phyloP scores from a whole-genome alignment of 129 eudicot species.

The Artemisia argyi region DNA sequence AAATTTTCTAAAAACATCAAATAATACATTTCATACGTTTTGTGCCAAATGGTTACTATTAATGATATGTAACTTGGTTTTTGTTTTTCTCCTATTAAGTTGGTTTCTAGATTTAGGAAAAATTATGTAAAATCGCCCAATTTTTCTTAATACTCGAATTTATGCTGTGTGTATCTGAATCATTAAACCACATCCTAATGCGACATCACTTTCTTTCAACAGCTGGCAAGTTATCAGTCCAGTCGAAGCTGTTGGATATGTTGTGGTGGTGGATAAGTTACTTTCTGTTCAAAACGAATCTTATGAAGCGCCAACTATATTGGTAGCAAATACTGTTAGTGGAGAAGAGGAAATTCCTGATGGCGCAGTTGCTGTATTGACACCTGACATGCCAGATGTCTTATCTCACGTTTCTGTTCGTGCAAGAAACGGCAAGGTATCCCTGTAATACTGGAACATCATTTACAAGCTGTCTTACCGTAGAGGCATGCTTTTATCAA shows the following conservation, averaged over 20 bases:
- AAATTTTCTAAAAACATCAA: too few species aligned
- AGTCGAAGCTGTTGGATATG: slow-evolving; percentile 88
- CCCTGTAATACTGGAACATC: slow-evolving; percentile 1
- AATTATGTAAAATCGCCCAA: background rate
- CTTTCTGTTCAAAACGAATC: slow-evolving; percentile 81
- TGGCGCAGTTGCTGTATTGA: slow-evolving; percentile 89
- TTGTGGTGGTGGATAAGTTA: slow-evolving; percentile 86
- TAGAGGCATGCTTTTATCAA: background rate
- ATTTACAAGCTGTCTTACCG: background rate
- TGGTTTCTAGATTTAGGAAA: background rate
- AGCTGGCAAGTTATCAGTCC: slow-evolving; percentile 99
- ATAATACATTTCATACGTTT: too few species aligned
- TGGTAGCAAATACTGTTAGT: slow-evolving; percentile 89
- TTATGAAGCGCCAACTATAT: slow-evolving; percentile 73
- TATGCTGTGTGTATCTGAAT: slow-evolving; percentile 7
- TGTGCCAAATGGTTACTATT: too few species aligned
- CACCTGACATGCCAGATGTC: slow-evolving; percentile 99
- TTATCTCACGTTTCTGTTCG: slow-evolving; percentile 98
- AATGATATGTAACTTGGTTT: too few species aligned
- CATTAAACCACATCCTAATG: slow-evolving; percentile 12
- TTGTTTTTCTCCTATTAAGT: background rate
- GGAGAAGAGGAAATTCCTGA: slow-evolving; percentile 99
- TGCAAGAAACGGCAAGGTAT: slow-evolving; percentile 96
- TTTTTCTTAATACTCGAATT: background rate
- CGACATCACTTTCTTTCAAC: slow-evolving; percentile 24